Base-by-base conservation (phyloP, 1,139 yeast species). In the Pichia sp. region DNA sequence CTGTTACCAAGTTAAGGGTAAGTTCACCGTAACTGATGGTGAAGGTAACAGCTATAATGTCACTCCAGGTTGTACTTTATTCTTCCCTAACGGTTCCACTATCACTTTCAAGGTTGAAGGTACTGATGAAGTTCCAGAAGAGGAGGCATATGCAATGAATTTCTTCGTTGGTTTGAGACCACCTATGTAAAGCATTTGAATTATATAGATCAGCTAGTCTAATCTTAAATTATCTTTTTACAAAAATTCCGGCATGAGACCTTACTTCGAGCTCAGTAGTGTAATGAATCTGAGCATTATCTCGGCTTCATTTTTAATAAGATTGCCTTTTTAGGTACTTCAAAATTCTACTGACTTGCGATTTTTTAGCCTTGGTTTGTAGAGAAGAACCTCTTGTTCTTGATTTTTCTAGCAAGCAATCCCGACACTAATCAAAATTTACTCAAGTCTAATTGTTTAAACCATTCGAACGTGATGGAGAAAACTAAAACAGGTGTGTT, bases 111-210 rank as follows among this genome's bases (percentile, higher is more conserved):
- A 73, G 52, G 73, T 83, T 47, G 50, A 48, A 37, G 52, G 52
- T 40, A 49, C 52, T 25, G 47, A 46, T 25, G 47, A 44, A 24
- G 70, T 78, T 40, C 50, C 51, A 31, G 58, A 48, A 38, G 48
- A 42, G 18, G 74, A 71, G 36, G 84, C 81, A 39, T 77, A 76
- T 52, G 84, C 79, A 26, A 68, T 71, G 48, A 77, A 82, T 45
- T 79, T 74, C 69, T 79, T 74, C 66, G 68, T 73, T 46, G 85
- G 84, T 48, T 71, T 75, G 60, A 72, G 84, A 67, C 72, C 78
- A 52, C 55, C 57, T 31, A 36, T 44, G 56, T 47, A 36, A 41
- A 22, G 12, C 9, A 62, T 60, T 45, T 31, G 19, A 19, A 15
- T 24, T 31, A 31, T 3, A 26, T 26, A n/a, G n/a, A n/a, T n/a